These are phyloP conservation scores for Paecilomyces fulvus DNA, from an alignment of 2,329 filamentous ascomycete genomes.

Conservation along the genomic window DNA sequence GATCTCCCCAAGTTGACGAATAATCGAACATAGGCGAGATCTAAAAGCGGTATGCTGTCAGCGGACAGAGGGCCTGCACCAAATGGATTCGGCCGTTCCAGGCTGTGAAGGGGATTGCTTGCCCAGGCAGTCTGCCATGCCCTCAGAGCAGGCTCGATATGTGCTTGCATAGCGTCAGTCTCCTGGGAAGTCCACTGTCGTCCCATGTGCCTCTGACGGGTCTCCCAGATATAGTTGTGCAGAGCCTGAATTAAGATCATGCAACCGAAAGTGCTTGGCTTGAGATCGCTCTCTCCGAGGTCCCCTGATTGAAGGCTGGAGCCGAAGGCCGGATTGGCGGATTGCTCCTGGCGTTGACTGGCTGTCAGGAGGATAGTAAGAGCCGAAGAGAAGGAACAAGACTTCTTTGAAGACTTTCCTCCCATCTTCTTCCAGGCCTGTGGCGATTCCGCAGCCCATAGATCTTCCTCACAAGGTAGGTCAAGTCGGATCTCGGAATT, in stretches of 20 bases:
- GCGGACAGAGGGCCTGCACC: conserved; percentile 75
- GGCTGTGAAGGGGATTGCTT: conserved; percentile 72
- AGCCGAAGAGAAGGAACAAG: conserved; percentile 71
- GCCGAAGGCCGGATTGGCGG: conserved; percentile 33
- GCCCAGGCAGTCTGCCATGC: conserved; percentile 94
- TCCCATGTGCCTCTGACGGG: conserved; percentile 78
- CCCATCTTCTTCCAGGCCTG: conserved; percentile 72
- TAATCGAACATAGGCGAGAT: conserved; percentile 83
- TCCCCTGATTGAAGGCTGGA: conserved; percentile 41
- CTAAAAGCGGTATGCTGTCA: conserved; percentile 82
- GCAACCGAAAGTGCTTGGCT: conserved; percentile 85
- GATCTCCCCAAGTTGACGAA: conserved; percentile 89
- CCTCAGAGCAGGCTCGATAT: conserved; percentile 86
- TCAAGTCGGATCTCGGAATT: conserved; percentile 90
- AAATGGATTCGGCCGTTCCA: conserved; percentile 77
- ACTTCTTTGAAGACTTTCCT: conserved; percentile 63
- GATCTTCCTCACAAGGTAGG: conserved; percentile 84
- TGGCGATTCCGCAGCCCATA: conserved; percentile 77
- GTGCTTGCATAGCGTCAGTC: conserved; percentile 89
- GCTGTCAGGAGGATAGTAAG: conserved; percentile 72
- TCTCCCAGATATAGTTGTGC: conserved; percentile 99
- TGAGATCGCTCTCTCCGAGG: conserved; percentile 54
- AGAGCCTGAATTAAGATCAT: conserved; percentile 86
- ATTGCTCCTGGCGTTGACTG: conserved; percentile 51
- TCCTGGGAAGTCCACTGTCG: conserved; percentile 86